These are phyloP conservation scores for Diutina mesorugosa DNA, from an alignment of 1,139 yeast genomes.

Conservation along the genomic window DNA sequence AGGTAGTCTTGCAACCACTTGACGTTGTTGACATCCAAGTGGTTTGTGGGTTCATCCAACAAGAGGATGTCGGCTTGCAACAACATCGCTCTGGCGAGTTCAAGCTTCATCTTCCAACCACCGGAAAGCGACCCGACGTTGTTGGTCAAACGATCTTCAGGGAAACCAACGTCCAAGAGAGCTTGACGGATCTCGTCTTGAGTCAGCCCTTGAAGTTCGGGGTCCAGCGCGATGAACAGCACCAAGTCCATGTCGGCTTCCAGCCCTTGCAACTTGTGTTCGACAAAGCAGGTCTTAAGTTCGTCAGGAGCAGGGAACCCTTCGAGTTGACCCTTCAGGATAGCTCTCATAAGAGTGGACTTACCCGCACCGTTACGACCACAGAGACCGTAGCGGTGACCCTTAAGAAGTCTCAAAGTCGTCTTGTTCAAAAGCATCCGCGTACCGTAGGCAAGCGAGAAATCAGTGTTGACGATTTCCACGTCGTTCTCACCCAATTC, in stretches of 20 bases:
- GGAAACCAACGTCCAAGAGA: constrained; percentile 76
- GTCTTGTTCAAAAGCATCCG: constrained; percentile 95
- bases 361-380: constrained; percentile 99
- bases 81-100: constrained; percentile 95
- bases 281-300: constrained; percentile 89
- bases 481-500: constrained; percentile 51
- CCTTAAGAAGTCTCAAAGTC: constrained; percentile 72
- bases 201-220: constrained; percentile 53
- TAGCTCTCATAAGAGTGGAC: constrained; percentile 93
- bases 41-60: constrained; percentile 97
- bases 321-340: constrained; percentile 92
- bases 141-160: constrained; percentile 79
- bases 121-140: constrained; percentile 93
- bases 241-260: constrained; percentile 89
- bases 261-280: constrained; percentile 91
- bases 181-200: constrained; percentile 65
- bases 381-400: constrained; percentile 95
- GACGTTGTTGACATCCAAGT: constrained; percentile 88
- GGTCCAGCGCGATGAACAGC: constrained; percentile 81
- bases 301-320: constrained; percentile 91
- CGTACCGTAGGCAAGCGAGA: constrained; percentile 93
- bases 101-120: constrained; percentile 99
- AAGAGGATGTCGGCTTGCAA: constrained; percentile 93
- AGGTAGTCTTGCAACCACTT: constrained; percentile 89
- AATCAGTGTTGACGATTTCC: constrained; percentile 86